These are phyloP conservation scores for Macadamia integrifolia DNA, from an alignment of 164 flowering plant species.

Conservation along the genomic window DNA sequence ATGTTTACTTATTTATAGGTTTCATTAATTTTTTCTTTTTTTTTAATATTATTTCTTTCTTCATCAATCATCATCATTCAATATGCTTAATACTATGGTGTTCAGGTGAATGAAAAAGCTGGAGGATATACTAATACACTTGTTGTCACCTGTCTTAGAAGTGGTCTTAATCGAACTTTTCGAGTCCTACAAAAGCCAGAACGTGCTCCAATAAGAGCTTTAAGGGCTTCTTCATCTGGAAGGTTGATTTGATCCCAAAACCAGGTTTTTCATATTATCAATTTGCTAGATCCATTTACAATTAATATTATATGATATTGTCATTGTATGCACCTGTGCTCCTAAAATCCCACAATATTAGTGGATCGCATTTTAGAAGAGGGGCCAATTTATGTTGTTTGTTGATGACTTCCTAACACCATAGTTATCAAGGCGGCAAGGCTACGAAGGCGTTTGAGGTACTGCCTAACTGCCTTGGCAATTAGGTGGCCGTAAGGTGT, in stretches of 20 bases:
- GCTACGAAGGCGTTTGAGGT: too few relatives aligned
- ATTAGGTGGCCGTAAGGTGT: too few relatives aligned
- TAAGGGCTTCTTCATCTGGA: conserved; percentile 98
- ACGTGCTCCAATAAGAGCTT: conserved; percentile 92
- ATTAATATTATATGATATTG: not conserved
- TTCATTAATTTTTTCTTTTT: not conserved
- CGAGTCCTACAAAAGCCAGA: conserved; percentile 93
- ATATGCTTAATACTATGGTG: conserved; percentile 11
- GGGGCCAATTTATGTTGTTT: not conserved
- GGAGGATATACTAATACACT: conserved; percentile 88
- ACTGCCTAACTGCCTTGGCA: too few relatives aligned
- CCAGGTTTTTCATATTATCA: conserved; percentile 2
- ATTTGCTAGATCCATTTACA: not conserved
- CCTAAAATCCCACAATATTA: not conserved
- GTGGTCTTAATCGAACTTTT: conserved; percentile 86
- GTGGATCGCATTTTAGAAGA: not conserved
- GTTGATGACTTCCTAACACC: not conserved
- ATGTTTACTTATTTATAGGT: not conserved
- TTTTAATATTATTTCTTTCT: not conserved
- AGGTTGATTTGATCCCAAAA: conserved; percentile 43
- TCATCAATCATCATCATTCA: not conserved
- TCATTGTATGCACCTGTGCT: not conserved
- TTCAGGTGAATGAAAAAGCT: conserved; percentile 82
- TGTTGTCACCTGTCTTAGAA: conserved; percentile 87
- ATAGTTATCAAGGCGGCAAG: too few relatives aligned